These are phyloP conservation scores for Eruca vesicaria DNA, from an alignment of 441 rosid species.

Conservation along the genomic window DNA sequence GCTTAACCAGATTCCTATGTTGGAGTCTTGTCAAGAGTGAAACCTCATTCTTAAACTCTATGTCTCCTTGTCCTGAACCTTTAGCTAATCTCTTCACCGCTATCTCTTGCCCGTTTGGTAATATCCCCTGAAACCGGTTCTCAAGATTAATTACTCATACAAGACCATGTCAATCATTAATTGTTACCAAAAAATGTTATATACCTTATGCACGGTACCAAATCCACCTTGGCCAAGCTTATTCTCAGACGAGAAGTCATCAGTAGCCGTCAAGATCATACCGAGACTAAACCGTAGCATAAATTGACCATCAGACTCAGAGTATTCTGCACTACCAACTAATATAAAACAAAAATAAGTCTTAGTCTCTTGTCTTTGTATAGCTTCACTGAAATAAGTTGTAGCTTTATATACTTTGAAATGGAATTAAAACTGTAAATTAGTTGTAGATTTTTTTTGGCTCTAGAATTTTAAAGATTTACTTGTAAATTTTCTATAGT, in stretches of 20 bases:
- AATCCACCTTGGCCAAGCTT: not conserved
- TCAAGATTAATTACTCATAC: not conserved
- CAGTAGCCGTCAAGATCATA: not conserved
- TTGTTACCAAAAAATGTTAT: not conserved
- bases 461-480: no score
- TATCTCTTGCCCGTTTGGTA: not conserved
- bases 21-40: not conserved
- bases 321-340: not conserved
- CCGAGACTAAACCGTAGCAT: not conserved
- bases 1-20: not conserved
- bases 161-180: not conserved
- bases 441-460: no score
- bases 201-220: not conserved
- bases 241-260: not conserved
- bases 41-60: not conserved
- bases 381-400: no score
- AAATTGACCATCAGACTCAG: not conserved
- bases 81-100: not conserved
- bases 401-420: no score
- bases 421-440: no score
- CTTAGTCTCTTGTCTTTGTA: no score
- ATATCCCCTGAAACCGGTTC: not conserved
- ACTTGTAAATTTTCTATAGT: no score
- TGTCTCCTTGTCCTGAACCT: not conserved
- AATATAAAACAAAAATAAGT: not conserved